Evolutionary conservation across 2,329 filamentous ascomycete genomes (phyloP), one percentile per base, ranked within the genome.

Genomic region (Curvularia eragrostidis): DNA sequence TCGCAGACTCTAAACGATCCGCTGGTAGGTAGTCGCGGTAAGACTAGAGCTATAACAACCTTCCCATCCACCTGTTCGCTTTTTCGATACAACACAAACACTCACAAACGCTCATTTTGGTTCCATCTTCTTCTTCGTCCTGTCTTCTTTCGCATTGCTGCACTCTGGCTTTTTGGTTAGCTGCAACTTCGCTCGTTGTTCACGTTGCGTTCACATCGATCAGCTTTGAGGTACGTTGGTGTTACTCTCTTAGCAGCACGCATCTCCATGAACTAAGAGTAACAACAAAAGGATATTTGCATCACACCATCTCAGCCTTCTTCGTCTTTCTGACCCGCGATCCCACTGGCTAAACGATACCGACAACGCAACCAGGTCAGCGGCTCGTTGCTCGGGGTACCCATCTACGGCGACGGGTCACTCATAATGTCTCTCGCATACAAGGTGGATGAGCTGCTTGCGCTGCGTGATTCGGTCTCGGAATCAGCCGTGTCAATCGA

Each of bases 401-500:
- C 49, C 30, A 47, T 26, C 52, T 36, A 48, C 44, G 43, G 59
- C 53, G 53, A 57, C 60, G 41, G 39, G 52, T 30, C 48, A 48
- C 24, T 56, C 30, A 52, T 47, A 39, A 75, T 76, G 73, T 73
- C 74, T 50, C 59, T 70, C 41, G 70, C 72, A 59, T 79, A 78
- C 66, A 78, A 75, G 54, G 75, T 77, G 9, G 76, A 78, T 54
- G 76, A 79, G 64, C 67, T 79, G 9, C 71, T 79, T 34, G 77
- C 77, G 43, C 67, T 79, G 34, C 68, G 77, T 43, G 74, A 76
- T 56, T 78, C 77, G 1, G 75, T 77, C 2, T 77, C 77, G 8
- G 77, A 78, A 62, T 78, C 76, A 28, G 74, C 76, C 10, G 75
- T 79, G 26, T 79, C 76, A 13, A 68, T 79, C 24, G 77, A 79